Evolutionary conservation across 768 basidiomycete genomes (phyloP), one percentile per base, ranked within the genome.

Genomic region (Rhodotorula diobovata): DNA sequence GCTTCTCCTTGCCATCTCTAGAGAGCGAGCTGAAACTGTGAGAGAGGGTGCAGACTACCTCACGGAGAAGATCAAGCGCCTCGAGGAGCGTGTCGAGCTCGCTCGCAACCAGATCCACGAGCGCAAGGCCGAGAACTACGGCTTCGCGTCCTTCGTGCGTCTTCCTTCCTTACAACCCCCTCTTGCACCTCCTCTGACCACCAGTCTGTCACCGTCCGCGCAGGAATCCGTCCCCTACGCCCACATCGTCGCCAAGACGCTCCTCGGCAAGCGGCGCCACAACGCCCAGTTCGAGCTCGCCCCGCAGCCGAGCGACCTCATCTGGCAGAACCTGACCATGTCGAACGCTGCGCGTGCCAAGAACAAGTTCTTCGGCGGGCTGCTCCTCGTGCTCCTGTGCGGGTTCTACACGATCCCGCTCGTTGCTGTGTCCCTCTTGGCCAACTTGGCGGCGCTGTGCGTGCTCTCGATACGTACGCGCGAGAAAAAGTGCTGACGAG

Each of bases 371-470:
- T 81, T 89, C 35, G 95, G 96, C n/a, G 90, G 91, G 81, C 69
- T 89, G 48, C 85, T 89, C 80, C 85, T 99, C 63, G 82, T 84
- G 32, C 77, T 87, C 41, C 87, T 97, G 59, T 94, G 92, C 81
- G 93, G 93, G 83, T 86, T 98, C 83, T 94, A 99, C 83, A 97
- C 93, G 46, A 83, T 95, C 18, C 96, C 96, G 30, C 83, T 99
- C 28, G 86, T 94, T 78, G 83, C 91, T 73, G 93, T 98, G 73
- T 94, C 95, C 21, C 83, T 92, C 72, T 83, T 96, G 61, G 93
- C 96, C 76, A 98, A 99, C 82, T 84, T 99, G 83, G 85, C 88
- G 61, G 75, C 75, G 0, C 51, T 76, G 66, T 74, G 9, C 5
- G 63, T 76, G 80, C 43, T 9, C 15, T 62, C 14, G 10, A 46